Conservation (phyloP, 2,329 filamentous ascomycete species). For the Thermothelomyces thermophilus region DNA sequence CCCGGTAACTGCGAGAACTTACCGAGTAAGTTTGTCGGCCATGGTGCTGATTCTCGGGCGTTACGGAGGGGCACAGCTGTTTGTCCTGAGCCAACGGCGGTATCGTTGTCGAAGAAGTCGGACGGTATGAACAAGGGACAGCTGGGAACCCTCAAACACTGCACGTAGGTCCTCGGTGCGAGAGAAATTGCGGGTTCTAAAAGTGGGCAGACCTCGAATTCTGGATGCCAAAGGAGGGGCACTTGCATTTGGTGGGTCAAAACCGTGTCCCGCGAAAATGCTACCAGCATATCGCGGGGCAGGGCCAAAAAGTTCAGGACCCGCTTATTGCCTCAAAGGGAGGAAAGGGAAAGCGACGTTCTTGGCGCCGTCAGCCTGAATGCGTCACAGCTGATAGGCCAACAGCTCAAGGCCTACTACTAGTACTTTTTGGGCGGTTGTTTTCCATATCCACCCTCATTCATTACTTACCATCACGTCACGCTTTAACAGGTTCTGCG, state of each 20-base stretch:
- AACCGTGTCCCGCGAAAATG: constrained; percentile 19
- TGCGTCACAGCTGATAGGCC: constrained; percentile 22
- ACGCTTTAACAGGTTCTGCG: too few relatives aligned
- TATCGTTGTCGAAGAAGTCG: background rate
- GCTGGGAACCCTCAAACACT: background rate
- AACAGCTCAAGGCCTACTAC: constrained; percentile 2
- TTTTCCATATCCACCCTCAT: too few relatives aligned
- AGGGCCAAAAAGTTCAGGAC: constrained; percentile 20
- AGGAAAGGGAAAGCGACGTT: background rate
- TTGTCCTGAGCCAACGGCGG: background rate
- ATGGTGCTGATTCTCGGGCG: constrained; percentile 44
- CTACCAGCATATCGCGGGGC: constrained; percentile 22
- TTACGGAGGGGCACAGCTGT: constrained; percentile 4
- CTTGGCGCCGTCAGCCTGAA: constrained; percentile 20
- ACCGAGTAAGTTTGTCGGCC: constrained; percentile 95
- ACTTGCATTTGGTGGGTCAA: constrained; percentile 20
- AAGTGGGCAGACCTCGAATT: constrained; percentile 12
- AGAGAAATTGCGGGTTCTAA: constrained; percentile 8
- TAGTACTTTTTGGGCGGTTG: too few relatives aligned
- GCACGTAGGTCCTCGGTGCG: constrained; percentile 3
- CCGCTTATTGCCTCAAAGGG: constrained; percentile 10
- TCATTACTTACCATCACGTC: too few relatives aligned
- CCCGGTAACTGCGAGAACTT: constrained; percentile 32
- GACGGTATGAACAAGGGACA: background rate
- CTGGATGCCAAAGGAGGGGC: constrained; percentile 20